Conservation (phyloP, 2,329 filamentous ascomycete genomes). For the Pestalotiopsis sp. region DNA sequence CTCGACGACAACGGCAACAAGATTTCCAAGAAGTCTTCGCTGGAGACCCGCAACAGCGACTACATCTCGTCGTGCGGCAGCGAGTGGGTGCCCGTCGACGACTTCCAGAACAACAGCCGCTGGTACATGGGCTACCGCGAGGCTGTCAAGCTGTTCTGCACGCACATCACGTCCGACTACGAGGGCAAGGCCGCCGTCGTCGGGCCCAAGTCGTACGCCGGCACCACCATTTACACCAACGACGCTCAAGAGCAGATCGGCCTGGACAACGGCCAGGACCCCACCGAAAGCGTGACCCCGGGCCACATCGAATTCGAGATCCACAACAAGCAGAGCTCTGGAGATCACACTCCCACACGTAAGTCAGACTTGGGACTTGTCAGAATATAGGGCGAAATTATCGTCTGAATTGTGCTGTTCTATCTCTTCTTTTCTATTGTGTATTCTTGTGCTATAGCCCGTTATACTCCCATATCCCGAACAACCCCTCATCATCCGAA, state of each 20-base stretch:
- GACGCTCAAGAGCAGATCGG: background rate
- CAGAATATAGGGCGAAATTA: too few species aligned
- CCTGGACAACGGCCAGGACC: background rate
- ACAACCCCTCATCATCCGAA: too few species aligned
- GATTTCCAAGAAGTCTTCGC: background rate
- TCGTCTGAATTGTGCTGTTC: too few species aligned
- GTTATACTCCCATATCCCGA: too few species aligned
- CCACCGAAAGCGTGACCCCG: background rate
- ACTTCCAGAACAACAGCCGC: background rate
- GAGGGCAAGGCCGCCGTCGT: background rate
- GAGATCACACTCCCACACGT: background rate
- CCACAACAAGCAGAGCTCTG: constrained; percentile 1
- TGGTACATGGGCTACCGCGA: background rate
- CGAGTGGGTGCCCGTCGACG: constrained; percentile 2
- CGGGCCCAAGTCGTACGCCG: background rate
- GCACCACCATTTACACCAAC: constrained; percentile 3
- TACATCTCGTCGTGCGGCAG: background rate
- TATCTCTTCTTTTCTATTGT: too few species aligned
- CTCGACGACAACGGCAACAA: background rate
- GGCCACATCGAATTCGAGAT: constrained; percentile 4
- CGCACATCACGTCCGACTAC: constrained; percentile 2
- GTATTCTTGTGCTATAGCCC: too few species aligned
- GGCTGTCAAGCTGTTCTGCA: constrained; percentile 1
- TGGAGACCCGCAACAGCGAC: background rate
- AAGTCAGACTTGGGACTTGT: background rate